These are phyloP conservation scores for Jaltomata sinuosa DNA, from an alignment of 257 asterid species.

Conservation along the genomic window DNA sequence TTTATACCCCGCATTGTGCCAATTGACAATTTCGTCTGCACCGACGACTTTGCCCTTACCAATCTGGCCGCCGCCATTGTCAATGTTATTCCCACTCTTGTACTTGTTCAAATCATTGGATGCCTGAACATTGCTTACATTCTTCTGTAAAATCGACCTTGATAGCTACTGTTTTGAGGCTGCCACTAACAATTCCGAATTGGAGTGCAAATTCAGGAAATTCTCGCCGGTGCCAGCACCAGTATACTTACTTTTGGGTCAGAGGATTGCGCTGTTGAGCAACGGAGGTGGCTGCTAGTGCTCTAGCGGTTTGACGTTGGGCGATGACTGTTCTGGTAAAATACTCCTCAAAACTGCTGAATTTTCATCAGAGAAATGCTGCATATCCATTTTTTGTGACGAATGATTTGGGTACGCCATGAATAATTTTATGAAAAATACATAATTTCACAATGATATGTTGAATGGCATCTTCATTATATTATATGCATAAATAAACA, in stretches of 20 bases:
- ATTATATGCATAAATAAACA: too few relatives aligned
- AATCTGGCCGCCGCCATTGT: constrained; percentile 13
- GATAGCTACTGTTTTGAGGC: constrained; percentile 41
- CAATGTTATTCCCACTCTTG: neutral
- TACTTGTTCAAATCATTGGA: constrained; percentile 23
- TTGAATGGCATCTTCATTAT: too few relatives aligned
- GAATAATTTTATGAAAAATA: neutral
- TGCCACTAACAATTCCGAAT: constrained; percentile 24
- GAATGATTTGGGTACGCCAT: constrained; percentile 51
- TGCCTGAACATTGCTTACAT: constrained; percentile 24
- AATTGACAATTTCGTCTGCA: constrained; percentile 31
- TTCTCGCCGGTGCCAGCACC: constrained; percentile 20
- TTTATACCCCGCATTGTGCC: constrained; percentile 55
- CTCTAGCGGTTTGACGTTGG: constrained; percentile 13
- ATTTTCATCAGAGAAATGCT: constrained; percentile 38
- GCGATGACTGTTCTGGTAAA: constrained; percentile 14
- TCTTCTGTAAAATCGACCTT: constrained; percentile 32
- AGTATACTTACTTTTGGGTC: constrained; percentile 31
- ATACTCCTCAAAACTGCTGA: constrained; percentile 18
- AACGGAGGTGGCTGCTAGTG: constrained; percentile 30
- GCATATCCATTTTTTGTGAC: constrained; percentile 50
- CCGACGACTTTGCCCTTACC: constrained; percentile 20
- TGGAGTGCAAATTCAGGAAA: constrained; percentile 52
- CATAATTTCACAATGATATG: neutral
- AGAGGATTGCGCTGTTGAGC: constrained; percentile 51